Evolutionary conservation across 2,329 filamentous ascomycete genomes (phyloP).

Genomic region (Exophiala aquamarina): DNA sequence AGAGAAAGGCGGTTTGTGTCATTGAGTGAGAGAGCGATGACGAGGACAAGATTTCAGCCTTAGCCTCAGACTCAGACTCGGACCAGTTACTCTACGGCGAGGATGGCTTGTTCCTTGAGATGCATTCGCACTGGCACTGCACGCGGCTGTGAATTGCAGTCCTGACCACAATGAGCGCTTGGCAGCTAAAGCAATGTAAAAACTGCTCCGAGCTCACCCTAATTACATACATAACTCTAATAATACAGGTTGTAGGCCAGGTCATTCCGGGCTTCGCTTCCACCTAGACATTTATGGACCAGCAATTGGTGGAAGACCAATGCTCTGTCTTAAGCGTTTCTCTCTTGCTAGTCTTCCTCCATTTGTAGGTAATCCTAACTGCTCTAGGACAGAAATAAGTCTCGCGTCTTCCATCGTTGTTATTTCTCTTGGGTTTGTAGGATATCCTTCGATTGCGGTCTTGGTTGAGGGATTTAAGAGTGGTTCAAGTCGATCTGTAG

Average conservation of each 20-base stretch:
- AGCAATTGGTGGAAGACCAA: conserved; percentile 1
- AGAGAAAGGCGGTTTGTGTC: background rate
- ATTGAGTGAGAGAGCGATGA: background rate
- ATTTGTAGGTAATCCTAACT: background rate
- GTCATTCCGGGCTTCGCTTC: background rate
- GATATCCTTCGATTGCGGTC: conserved; percentile 2
- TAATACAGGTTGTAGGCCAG: background rate
- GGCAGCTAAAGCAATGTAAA: no score
- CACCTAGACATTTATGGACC: background rate
- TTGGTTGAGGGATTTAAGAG: conserved; percentile 5
- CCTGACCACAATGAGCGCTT: no score
- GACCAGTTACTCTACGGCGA: no score
- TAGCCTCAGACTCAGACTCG: no score
- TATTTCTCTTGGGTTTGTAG: conserved; percentile 9
- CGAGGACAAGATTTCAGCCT: background rate
- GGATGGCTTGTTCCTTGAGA: no score
- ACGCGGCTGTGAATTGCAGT: no score
- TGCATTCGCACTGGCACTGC: no score
- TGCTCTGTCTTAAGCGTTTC: conserved; percentile 2
- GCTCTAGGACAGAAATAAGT: background rate
- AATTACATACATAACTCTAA: background rate
- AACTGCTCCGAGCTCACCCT: no score
- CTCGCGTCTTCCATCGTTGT: conserved; percentile 2
- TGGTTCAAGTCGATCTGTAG: conserved; percentile 2
- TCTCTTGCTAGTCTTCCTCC: background rate